Evolutionary conservation across 108 stramenopile genomes (phyloP).

Genomic region (Seminavis robusta): DNA sequence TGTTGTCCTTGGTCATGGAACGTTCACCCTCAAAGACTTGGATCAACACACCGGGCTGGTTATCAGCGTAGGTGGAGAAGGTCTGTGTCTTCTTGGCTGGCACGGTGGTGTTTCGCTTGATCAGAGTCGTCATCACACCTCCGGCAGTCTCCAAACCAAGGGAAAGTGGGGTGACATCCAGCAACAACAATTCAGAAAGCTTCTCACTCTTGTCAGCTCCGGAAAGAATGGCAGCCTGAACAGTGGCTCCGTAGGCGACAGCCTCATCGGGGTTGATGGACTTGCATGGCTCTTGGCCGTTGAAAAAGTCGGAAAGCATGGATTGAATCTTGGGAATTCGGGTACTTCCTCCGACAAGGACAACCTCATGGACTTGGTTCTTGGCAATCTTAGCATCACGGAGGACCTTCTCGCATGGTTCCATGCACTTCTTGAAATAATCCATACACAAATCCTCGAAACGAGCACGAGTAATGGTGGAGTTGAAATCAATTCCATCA

Average conservation of each 20-base stretch:
- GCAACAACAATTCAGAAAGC: constrained; percentile 92
- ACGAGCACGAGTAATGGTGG: constrained; percentile 96
- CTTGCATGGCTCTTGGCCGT: constrained; percentile 99
- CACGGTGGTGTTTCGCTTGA: constrained; percentile 93
- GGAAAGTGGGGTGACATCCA: constrained; percentile 98
- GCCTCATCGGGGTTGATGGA: constrained; percentile 97
- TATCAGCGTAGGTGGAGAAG: constrained; percentile 98
- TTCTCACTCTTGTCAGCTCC: constrained; percentile 95
- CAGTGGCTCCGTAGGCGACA: constrained; percentile 94
- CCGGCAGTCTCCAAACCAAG: constrained; percentile 97
- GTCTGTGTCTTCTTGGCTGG: constrained; percentile 99
- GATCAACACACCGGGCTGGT: constrained; percentile 99
- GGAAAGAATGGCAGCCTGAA: constrained; percentile 93
- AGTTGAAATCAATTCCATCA: constrained; percentile 99
- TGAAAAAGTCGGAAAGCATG: constrained; percentile 97
- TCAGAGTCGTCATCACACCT: constrained; percentile 95
- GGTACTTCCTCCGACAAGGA: constrained; percentile 97
- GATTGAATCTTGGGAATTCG: constrained; percentile 97
- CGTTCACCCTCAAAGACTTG: constrained; percentile 99
- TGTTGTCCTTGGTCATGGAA: constrained; percentile 99
- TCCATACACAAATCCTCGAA: constrained; percentile 98
- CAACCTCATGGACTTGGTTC: constrained; percentile 92
- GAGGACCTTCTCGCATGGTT: constrained; percentile 97
- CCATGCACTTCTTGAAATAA: constrained; percentile 99
- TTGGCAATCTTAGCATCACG: constrained; percentile 97